Base-by-base conservation (phyloP, 495 filamentous ascomycete genomes). In the Tuber indicum region DNA sequence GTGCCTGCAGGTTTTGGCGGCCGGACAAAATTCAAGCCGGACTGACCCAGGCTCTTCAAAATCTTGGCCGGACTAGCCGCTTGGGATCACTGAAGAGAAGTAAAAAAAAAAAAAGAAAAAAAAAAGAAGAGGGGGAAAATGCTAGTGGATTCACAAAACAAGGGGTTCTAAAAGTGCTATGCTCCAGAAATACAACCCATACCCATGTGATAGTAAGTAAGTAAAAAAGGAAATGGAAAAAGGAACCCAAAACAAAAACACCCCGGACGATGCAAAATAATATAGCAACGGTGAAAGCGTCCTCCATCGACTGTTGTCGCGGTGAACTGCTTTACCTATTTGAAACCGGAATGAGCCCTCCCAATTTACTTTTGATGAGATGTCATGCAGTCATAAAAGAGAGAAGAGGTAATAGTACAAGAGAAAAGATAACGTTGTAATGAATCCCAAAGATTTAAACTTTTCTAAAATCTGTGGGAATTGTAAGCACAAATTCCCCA, bases 401-500 rank as follows among this genome's bases (percentile, higher is more conserved):
- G 76, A 79, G 81, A 83, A 79, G 76, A 84, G 82, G 75, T 80
- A 82, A 77, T 82, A 81, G 79, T 83, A 77, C 77, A 80, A 66
- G 69, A 79, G 70, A 70, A 72, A 58, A 75, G 46, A 58, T 72
- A 69, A 75, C 66, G 70, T 71, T 75, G 76, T 52, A 77, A 73
- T 77, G 62, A 58, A 26, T 26, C 80, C 79, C 32, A 70, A 45
- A 62, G 72, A 72, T 75, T 87, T 85, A 91, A 66, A 90, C 87
- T 84, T 91, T 91, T 78, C 89, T 88, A 87, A 92, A 92, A 83
- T 92, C 91, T 92, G 73, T 36, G 26, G 32, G 75, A 44, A 47
- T 8, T 7, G 76, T 87, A 76, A 88, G 86, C 77, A 74, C 77
- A 44, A 19, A n/a, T 17, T 45, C 3, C 5, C n/a, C 42, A 23